Conservation (phyloP, 1,284 basidiomycete species). For the Cystobasidium sp. region DNA sequence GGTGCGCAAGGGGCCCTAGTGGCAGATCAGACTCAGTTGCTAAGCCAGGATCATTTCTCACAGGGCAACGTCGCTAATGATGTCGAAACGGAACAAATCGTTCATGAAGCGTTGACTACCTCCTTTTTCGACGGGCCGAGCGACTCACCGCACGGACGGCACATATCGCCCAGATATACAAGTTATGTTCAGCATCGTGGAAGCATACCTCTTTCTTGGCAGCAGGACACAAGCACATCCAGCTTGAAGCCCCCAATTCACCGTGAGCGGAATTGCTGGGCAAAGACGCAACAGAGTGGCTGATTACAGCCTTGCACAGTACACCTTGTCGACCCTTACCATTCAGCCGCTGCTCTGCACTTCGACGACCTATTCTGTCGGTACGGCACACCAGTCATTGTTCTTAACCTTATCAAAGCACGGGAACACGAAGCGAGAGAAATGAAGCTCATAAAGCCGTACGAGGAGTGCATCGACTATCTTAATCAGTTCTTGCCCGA, state of each 20-base stretch:
- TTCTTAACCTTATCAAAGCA: slow-evolving; percentile 94
- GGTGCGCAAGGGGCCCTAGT: slow-evolving; percentile 57
- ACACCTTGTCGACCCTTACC: slow-evolving; percentile 93
- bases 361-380: slow-evolving; percentile 90
- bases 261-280: slow-evolving; percentile 63
- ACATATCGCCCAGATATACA: slow-evolving; percentile 65
- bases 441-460: slow-evolving; percentile 89
- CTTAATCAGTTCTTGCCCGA: slow-evolving; percentile 92
- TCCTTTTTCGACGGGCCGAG: slow-evolving; percentile 62
- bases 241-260: slow-evolving; percentile 95
- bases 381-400: slow-evolving; percentile 87
- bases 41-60: neutral
- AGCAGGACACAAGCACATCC: slow-evolving; percentile 75
- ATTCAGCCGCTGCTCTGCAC: slow-evolving; percentile 86
- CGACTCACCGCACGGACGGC: slow-evolving; percentile 27
- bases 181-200: slow-evolving; percentile 96
- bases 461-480: slow-evolving; percentile 88
- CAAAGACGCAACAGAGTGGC: neutral
- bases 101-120: slow-evolving; percentile 90
- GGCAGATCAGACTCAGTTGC: neutral
- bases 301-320: slow-evolving; percentile 62
- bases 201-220: slow-evolving; percentile 95
- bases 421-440: slow-evolving; percentile 75
- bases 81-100: slow-evolving; percentile 98
- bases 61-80: slow-evolving; percentile 98